phyloP scores from a whole-genome alignment of 768 basidiomycete genomes.

The Auriscalpium vulgare region DNA sequence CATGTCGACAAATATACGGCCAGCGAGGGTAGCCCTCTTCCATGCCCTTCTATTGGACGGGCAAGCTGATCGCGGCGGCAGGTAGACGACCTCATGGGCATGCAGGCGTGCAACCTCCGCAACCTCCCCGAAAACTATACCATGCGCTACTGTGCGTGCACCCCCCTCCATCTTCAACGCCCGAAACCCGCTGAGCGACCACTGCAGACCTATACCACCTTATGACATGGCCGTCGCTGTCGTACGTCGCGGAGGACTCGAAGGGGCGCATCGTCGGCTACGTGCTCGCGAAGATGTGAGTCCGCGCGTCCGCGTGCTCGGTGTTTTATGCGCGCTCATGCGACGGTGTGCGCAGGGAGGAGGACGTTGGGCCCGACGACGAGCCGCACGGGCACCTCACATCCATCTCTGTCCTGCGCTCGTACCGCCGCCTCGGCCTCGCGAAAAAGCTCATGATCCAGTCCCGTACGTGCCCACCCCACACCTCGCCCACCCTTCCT shows the following conservation, averaged over 20 bases:
- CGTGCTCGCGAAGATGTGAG: conserved; percentile 90
- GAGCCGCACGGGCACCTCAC: conserved; percentile 88
- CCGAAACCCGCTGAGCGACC: not conserved
- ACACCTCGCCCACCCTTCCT: not conserved
- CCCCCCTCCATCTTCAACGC: not conserved
- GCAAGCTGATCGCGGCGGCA: conserved; percentile 20
- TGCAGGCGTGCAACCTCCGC: conserved; percentile 91
- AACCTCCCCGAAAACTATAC: conserved; percentile 91
- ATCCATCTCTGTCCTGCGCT: conserved; percentile 88
- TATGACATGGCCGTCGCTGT: conserved; percentile 89
- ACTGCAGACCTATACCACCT: conserved; percentile 76
- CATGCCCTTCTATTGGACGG: not conserved
- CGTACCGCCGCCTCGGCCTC: conserved; percentile 84
- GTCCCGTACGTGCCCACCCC: conserved; percentile 55
- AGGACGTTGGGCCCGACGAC: conserved; percentile 47
- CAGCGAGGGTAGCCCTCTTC: conserved; percentile 23
- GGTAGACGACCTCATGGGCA: conserved; percentile 83
- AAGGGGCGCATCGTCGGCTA: conserved; percentile 90
- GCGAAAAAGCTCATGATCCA: conserved; percentile 93
- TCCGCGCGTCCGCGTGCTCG: not conserved
- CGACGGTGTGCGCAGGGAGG: conserved; percentile 43
- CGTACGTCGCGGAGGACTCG: conserved; percentile 86
- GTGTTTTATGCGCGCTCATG: not conserved
- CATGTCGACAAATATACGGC: conserved; percentile 39
- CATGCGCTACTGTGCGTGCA: conserved; percentile 62